phyloP scores from a whole-genome alignment of 108 stramenopile species.

The Nitzschia sp. region DNA sequence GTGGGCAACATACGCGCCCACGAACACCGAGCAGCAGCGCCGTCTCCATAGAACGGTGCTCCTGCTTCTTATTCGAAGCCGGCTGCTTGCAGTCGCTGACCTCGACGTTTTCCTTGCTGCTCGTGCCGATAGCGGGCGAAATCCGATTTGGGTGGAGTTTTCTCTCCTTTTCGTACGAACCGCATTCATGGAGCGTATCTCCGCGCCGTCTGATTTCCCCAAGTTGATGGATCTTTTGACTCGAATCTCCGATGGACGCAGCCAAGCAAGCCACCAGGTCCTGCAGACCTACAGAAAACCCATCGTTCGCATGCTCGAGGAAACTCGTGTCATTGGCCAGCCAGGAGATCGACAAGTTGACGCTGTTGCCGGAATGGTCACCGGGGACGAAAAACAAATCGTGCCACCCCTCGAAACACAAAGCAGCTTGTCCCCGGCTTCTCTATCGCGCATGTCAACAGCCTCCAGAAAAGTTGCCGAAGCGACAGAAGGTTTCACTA shows the following conservation, averaged over 20 bases:
- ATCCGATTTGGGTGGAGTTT: constrained; percentile 90
- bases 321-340: constrained; percentile 51
- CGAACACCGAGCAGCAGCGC: constrained; percentile 82
- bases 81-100: constrained; percentile 75
- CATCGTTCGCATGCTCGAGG: constrained; percentile 78
- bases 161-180: constrained; percentile 86
- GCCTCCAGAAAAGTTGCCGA: constrained; percentile 74
- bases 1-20: constrained; percentile 92
- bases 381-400: background rate
- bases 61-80: constrained; percentile 84
- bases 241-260: constrained; percentile 75
- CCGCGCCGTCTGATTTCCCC: constrained; percentile 75
- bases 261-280: constrained; percentile 68
- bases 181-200: constrained; percentile 81
- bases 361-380: background rate
- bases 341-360: constrained; percentile 10
- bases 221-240: constrained; percentile 85
- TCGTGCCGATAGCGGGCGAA: constrained; percentile 82
- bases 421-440: constrained; percentile 65
- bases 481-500: constrained; percentile 55
- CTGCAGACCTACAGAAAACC: constrained; percentile 75
- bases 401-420: constrained; percentile 11
- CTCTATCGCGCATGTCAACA: constrained; percentile 55
- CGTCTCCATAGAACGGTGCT: constrained; percentile 90
- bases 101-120: constrained; percentile 88